A percentile compares a stretch with the other conserved stretches of the same genome.
These are phyloP conservation scores for Nakazawaea wickerhamii DNA, from an alignment of 805 yeast species.

Conservation along the genomic window DNA sequence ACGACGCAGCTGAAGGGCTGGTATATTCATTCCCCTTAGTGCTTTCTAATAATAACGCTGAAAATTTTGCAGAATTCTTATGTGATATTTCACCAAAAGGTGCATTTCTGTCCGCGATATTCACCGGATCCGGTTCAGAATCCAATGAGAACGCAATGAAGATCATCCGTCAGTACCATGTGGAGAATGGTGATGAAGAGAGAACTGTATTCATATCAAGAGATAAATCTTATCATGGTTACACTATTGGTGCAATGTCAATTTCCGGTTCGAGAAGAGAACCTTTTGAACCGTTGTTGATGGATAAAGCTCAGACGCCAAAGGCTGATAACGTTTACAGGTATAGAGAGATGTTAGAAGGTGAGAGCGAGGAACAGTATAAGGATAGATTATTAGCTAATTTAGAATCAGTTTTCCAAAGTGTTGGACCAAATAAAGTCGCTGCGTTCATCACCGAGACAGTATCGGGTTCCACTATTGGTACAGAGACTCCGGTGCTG, in stretches of 20 bases:
- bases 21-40: conserved; percentile 27
- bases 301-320: conserved; percentile 19
- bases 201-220: conserved; percentile 33
- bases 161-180: conserved; percentile 43
- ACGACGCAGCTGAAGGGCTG: conserved; percentile 22
- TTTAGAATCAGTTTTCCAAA: conserved; percentile 32
- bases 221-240: conserved; percentile 40
- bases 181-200: conserved; percentile 29
- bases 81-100: conserved; percentile 34
- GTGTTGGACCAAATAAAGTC: conserved; percentile 36
- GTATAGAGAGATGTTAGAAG: conserved; percentile 26
- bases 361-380: conserved; percentile 34
- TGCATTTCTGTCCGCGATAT: conserved; percentile 36
- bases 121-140: conserved; percentile 61
- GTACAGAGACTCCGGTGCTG: conserved; percentile 36
- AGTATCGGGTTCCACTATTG: conserved; percentile 39
- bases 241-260: conserved; percentile 39
- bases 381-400: conserved; percentile 29
- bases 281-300: conserved; percentile 24
- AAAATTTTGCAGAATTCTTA: conserved; percentile 33
- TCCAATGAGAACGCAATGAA: conserved; percentile 71
- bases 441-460: conserved; percentile 39
- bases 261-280: conserved; percentile 29
- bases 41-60: conserved; percentile 27
- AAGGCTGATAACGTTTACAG: conserved; percentile 26